Base-by-base conservation (phyloP, 148 eudicot species). In the Fagopyrum homotropicum region DNA sequence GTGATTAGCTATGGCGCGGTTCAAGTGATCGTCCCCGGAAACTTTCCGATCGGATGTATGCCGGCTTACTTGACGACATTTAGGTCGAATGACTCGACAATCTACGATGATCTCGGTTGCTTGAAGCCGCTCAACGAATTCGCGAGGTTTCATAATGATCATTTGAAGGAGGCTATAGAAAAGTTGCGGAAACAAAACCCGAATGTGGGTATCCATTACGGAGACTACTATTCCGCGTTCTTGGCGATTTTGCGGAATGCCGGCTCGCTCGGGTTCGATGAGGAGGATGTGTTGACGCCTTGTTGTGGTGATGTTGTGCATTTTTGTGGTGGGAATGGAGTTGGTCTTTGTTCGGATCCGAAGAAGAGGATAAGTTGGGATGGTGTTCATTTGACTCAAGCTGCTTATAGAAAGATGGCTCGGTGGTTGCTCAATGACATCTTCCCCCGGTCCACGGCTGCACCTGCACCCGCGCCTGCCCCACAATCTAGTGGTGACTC, bases 381-480 rank as follows among this genome's bases (percentile, higher is more conserved):
- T 35, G 89, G 89, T 4, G 40, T 86, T 7, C 87, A 84, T 80
- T 52, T 86, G 71, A 86, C 89, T 1, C 81, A 84, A 56, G 57
- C 70, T 12, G 80, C 79, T 2, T 75, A 84, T 49, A 68, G 64
- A 40, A 6, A 17, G 2, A 78, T 83, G 77, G 80, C 81, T 0
- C 50, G 55, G 8, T 46, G 75, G 73, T 11, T 85, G 61, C 9
- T 80, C 17, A 12, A 16, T 4, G n/a, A 3, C 57, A 52, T 52
- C 57, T 52, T 52, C n/a, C 57, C 57, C 5, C 5, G n/a, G 10
- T 4, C 16, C 16, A 8, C 55, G 55, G 4, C 55, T 6, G 6
- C 57, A 4, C 57, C 57, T 17, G n/a, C 19, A 15, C 26, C 26
- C 0, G 26, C 26, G 26, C 26, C 26, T 35, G 40, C 40, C 0